phyloP scores from a whole-genome alignment of 139 green algal genomes.

The Tetradesmus lagerheimii region DNA sequence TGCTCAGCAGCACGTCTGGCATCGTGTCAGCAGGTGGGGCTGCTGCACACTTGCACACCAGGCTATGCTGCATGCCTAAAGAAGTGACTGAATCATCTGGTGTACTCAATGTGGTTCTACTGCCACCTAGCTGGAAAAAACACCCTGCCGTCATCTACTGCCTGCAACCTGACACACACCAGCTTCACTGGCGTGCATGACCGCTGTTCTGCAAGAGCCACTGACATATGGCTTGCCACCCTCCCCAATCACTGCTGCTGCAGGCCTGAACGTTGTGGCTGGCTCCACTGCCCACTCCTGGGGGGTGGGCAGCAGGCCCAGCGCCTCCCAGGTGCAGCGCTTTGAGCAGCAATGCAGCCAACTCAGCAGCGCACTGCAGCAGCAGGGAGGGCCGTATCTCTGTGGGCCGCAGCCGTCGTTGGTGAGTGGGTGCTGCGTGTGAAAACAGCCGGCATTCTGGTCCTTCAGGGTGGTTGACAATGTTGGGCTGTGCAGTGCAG shows the following conservation, averaged over 20 bases:
- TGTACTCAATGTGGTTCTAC: too few relatives aligned
- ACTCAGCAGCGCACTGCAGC: conserved; percentile 28
- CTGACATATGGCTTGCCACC: not conserved
- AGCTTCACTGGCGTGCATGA: not conserved
- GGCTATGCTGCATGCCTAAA: too few relatives aligned
- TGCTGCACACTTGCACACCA: not conserved
- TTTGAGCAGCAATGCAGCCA: conserved; percentile 52
- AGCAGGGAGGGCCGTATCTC: conserved; percentile 22
- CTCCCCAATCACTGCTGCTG: not conserved
- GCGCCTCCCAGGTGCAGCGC: conserved; percentile 40
- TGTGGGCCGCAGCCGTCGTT: not conserved
- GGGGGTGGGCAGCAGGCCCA: conserved; percentile 61
- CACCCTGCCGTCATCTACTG: too few relatives aligned
- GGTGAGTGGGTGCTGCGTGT: conserved; percentile 19
- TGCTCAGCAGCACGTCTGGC: conserved; percentile 5
- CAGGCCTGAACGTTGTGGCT: conserved; percentile 54
- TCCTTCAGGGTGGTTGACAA: not conserved
- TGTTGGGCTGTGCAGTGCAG: not conserved
- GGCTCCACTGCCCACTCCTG: conserved; percentile 56
- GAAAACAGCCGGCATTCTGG: not conserved
- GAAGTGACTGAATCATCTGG: too few relatives aligned
- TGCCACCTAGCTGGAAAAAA: not conserved
- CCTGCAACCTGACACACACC: not conserved
- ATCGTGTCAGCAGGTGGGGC: conserved; percentile 33
- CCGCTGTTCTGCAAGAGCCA: not conserved